Evolutionary conservation across 2,329 filamentous ascomycete genomes (phyloP), one percentile per base, ranked within the genome.

Genomic region (Xylaria sp.): DNA sequence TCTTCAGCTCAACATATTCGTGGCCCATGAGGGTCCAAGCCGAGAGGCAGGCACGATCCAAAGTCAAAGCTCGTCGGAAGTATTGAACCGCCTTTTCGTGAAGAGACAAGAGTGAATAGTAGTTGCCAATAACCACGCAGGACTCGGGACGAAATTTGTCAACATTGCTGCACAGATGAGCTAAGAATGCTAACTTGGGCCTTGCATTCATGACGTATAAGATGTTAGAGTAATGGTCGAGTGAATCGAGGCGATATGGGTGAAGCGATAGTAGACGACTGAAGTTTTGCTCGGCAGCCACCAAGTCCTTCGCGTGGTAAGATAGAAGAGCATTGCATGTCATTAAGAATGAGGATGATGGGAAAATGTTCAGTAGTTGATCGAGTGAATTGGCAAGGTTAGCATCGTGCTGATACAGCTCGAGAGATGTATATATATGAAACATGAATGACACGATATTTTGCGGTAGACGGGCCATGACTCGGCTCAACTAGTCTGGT

Each of bases 21-120:
- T 99, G 96, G 0, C 96, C 96, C 95, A 99, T 98, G 0, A 99
- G 85, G 0, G 96, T 99, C 96, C 96, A 99, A 1, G 96, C 96
- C 0, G 94, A 97, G 18, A 98, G 87, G 78, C 96, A 99, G 32
- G 90, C 91, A 10, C 95, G 90, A 78, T 99, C 96, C 0, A 99
- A 85, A 0, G 94, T 97, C 23, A 99, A 83, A 0, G 96, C 96
- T 25, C 96, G 91, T 3, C 96, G 92, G 84, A 99, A 99, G 81
- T 98, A 98, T 82, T 98, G 94, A 63, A 99, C 94, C 0, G 96
- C 95, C 79, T 99, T 99, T 80, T 99, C 96, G 79, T 99, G 96
- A 79, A 97, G 91, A 0, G 94, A 97, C 70, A 97, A 90, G 0
- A 98, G 84, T 0, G 94, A 97, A 82, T 98, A 99, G 83, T 98